phyloP scores from a whole-genome alignment of 179 eudicot genomes.

The Silene noctiflora region DNA sequence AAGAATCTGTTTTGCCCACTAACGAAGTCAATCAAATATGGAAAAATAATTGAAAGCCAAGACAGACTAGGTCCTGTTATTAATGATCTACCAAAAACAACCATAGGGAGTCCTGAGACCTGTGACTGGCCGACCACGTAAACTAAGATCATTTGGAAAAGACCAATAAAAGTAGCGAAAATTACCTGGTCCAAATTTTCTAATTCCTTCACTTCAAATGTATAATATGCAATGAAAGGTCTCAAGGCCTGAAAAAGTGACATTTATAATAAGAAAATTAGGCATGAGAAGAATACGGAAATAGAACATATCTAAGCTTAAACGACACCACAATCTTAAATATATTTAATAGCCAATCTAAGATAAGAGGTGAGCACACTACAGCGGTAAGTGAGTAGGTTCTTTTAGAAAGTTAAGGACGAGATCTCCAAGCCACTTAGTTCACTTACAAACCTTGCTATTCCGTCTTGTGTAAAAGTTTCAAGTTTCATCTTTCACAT shows the following conservation, averaged over 20 bases:
- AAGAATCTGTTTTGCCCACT: neutral
- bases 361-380: neutral
- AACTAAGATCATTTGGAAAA: neutral
- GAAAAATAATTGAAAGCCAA: neutral
- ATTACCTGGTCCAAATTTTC: conserved; percentile 51
- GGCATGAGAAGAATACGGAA: neutral
- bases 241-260: conserved; percentile 51
- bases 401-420: no score
- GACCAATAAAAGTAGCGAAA: neutral
- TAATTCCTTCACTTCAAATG: conserved; percentile 55
- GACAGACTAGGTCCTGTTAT: neutral
- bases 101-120: neutral
- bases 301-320: neutral
- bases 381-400: no score
- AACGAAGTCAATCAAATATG: neutral
- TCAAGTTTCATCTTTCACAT: neutral
- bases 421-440: neutral
- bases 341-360: neutral
- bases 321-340: neutral
- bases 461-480: neutral
- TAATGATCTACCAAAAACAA: neutral
- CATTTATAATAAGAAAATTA: neutral
- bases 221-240: conserved; percentile 68
- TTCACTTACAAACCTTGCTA: neutral
- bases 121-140: neutral